phyloP scores from a whole-genome alignment of 2,329 filamentous ascomycete species.

The Xylaria sp. region DNA sequence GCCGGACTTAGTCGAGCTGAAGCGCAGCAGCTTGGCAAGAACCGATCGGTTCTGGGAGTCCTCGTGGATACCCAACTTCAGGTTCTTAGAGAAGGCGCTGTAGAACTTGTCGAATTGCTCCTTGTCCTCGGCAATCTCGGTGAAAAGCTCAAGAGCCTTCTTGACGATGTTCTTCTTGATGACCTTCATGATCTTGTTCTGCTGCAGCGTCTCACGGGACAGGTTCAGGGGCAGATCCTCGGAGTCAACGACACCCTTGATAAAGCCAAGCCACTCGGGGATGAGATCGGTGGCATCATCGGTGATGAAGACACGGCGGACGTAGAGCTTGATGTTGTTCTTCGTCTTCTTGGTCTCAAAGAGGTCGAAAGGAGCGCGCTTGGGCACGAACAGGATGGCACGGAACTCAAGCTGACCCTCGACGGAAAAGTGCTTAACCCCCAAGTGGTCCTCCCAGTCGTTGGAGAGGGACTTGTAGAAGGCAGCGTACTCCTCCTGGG shows the following conservation, averaged over 20 bases:
- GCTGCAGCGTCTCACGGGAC: constrained; percentile 99
- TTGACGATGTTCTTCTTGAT: constrained; percentile 99
- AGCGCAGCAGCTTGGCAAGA: constrained; percentile 98
- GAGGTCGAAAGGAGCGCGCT: constrained; percentile 98
- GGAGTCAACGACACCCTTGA: constrained; percentile 99
- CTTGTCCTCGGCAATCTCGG: constrained; percentile 98
- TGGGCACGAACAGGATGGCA: constrained; percentile 98
- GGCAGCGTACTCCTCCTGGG: constrained; percentile 91
- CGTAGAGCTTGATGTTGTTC: constrained; percentile 99
- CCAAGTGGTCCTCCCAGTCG: constrained; percentile 99
- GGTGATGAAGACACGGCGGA: constrained; percentile 99
- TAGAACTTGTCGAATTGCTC: constrained; percentile 99
- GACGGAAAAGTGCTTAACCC: constrained; percentile 99
- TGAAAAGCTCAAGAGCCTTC: constrained; percentile 99
- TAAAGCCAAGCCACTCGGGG: constrained; percentile 97
- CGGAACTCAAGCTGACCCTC: constrained; percentile 99
- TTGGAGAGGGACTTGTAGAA: constrained; percentile 99
- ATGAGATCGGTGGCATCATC: constrained; percentile 99
- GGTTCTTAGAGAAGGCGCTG: constrained; percentile 98
- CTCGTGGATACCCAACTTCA: constrained; percentile 99
- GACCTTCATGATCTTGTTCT: constrained; percentile 99
- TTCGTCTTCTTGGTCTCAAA: constrained; percentile 99
- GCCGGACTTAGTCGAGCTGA: constrained; percentile 98
- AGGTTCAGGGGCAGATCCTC: constrained; percentile 99
- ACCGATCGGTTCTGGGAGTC: constrained; percentile 92